phyloP scores from a whole-genome alignment of 1,139 yeast species.

The Sugiyamaella novakii region DNA sequence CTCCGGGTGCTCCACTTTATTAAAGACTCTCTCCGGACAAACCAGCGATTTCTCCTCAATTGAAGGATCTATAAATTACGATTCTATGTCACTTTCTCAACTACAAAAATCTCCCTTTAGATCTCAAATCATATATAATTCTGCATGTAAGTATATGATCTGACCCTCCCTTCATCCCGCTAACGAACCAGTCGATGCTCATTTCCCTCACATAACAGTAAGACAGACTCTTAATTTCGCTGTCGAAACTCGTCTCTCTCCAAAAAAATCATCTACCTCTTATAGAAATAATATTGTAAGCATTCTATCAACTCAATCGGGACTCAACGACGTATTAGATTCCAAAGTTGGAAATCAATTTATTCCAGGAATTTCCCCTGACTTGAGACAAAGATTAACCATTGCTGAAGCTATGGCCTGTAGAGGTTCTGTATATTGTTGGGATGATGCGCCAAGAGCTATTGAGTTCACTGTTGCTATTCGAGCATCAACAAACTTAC shows the following conservation, averaged over 20 bases:
- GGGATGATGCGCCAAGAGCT: slow-evolving; percentile 76
- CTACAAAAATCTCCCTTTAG: slow-evolving; percentile 53
- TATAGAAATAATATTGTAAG: slow-evolving; percentile 53
- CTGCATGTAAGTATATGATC: slow-evolving; percentile 43
- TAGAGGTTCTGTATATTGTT: slow-evolving; percentile 59
- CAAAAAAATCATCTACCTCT: slow-evolving; percentile 52
- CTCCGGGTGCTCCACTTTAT: slow-evolving; percentile 65
- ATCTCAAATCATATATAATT: slow-evolving; percentile 57
- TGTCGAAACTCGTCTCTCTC: slow-evolving; percentile 59
- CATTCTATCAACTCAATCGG: slow-evolving; percentile 57
- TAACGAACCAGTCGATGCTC: slow-evolving; percentile 47
- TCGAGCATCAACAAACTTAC: slow-evolving; percentile 59
- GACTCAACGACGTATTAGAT: slow-evolving; percentile 54
- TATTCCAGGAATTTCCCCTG: slow-evolving; percentile 63
- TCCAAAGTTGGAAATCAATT: slow-evolving; percentile 62
- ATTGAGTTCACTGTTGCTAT: slow-evolving; percentile 64
- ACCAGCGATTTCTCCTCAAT: slow-evolving; percentile 45
- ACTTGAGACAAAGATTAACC: slow-evolving; percentile 62
- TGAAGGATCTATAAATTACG: slow-evolving; percentile 51
- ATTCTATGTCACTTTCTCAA: slow-evolving; percentile 49
- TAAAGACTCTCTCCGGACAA: slow-evolving; percentile 58
- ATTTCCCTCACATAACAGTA: slow-evolving; percentile 64
- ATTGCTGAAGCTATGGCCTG: slow-evolving; percentile 62
- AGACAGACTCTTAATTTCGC: slow-evolving; percentile 64
- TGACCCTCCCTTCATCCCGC: background rate